Percentiles rank a stretch among this genome's conserved stretches.
phyloP scores from a whole-genome alignment of 352 stramenopile species.

The Pelagophyceae sp. region DNA sequence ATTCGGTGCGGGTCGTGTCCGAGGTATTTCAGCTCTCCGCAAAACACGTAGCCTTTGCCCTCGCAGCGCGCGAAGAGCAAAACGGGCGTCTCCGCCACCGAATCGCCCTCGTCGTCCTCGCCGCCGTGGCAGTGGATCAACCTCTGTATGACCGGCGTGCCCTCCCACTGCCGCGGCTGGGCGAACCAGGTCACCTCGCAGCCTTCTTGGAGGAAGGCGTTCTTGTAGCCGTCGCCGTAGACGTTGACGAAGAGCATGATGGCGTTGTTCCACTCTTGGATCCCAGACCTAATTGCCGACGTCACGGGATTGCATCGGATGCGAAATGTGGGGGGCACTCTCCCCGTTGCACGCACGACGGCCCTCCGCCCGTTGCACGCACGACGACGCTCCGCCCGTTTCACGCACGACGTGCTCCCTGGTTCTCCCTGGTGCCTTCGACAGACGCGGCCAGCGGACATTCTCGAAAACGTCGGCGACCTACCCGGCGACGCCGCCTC shows the following conservation, averaged over 20 bases:
- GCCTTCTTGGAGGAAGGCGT: neutral
- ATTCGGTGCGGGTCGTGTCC: constrained; percentile 11
- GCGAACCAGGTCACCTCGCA: constrained; percentile 14
- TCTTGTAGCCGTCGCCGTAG: constrained; percentile 22
- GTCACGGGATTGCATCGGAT: too few species aligned
- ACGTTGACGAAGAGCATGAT: constrained; percentile 27
- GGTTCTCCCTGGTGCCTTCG: neutral
- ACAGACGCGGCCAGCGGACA: constrained; percentile 7
- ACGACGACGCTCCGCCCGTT: neutral
- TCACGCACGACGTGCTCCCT: neutral
- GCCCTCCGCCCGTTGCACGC: too few species aligned
- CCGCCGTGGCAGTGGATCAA: constrained; percentile 6
- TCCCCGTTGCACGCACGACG: too few species aligned
- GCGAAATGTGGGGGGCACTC: too few species aligned
- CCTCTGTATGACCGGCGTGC: constrained; percentile 12
- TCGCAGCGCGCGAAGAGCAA: neutral
- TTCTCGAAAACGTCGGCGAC: constrained; percentile 11
- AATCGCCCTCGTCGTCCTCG: neutral
- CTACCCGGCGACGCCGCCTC: neutral
- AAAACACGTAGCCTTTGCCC: constrained; percentile 16
- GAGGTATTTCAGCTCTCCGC: constrained; percentile 3
- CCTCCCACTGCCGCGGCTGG: constrained; percentile 16
- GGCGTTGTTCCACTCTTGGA: constrained; percentile 22
- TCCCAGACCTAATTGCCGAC: constrained; percentile 19
- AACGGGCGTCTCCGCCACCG: constrained; percentile 2